Percentiles rank a stretch among this genome's conserved stretches.
phyloP scores from a whole-genome alignment of 2,329 filamentous ascomycete species.

The Pseudogymnoascus sp. region DNA sequence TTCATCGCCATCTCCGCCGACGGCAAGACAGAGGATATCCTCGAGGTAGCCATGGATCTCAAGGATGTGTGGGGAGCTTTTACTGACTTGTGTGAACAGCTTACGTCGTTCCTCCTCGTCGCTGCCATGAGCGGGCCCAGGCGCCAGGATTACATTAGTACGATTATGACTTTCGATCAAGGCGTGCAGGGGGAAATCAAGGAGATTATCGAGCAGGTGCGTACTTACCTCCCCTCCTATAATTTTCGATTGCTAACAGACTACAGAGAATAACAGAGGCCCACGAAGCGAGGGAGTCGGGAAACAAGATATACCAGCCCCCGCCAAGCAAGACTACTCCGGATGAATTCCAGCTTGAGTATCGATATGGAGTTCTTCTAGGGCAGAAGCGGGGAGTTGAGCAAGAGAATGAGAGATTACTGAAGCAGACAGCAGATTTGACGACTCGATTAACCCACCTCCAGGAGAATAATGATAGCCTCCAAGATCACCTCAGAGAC shows the following conservation, averaged over 20 bases:
- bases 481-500: constrained; percentile 36
- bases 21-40: constrained; percentile 46
- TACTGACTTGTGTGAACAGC: constrained; percentile 34
- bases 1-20: constrained; percentile 53
- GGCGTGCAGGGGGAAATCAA: constrained; percentile 35
- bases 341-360: constrained; percentile 35
- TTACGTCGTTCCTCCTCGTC: constrained; percentile 57
- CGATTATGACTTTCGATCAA: constrained; percentile 38
- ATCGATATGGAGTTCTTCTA: constrained; percentile 37
- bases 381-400: constrained; percentile 30
- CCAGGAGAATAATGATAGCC: constrained; percentile 54
- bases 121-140: constrained; percentile 55
- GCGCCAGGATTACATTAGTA: constrained; percentile 45
- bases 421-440: constrained; percentile 52
- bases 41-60: constrained; percentile 37
- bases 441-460: constrained; percentile 53
- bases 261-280: constrained; percentile 9
- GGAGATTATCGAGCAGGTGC: constrained; percentile 24
- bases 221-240: background rate
- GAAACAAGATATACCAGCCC: constrained; percentile 5
- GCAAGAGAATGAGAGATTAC: constrained; percentile 48
- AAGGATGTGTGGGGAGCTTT: background rate
- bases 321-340: constrained; percentile 14
- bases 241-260: background rate
- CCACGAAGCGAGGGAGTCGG: background rate